Conservation (phyloP, 2,329 filamentous ascomycete species). For the Bipolaris oryzae region DNA sequence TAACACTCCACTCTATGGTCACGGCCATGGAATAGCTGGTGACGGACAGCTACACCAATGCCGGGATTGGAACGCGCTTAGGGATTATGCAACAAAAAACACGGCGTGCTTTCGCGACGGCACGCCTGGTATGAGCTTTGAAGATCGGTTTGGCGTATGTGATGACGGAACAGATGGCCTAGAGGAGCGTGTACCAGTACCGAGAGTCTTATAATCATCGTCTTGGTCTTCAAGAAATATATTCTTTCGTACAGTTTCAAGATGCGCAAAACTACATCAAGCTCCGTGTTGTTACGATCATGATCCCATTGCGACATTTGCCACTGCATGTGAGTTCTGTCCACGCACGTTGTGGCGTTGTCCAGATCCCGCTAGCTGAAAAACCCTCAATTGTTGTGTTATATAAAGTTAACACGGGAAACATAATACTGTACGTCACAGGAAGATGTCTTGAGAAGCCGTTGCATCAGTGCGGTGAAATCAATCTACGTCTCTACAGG, state of each 20-base stretch:
- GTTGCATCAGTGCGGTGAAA: background rate
- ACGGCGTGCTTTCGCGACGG: conserved; percentile 36
- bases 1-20: conserved; percentile 24
- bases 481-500: background rate
- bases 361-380: background rate
- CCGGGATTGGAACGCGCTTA: conserved; percentile 20
- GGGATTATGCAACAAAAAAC: conserved; percentile 26
- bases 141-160: conserved; percentile 10
- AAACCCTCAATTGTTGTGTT: background rate
- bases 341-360: background rate
- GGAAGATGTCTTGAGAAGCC: background rate
- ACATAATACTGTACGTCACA: background rate
- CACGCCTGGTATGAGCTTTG: conserved; percentile 9
- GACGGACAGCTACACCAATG: conserved; percentile 25
- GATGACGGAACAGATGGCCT: conserved; percentile 14
- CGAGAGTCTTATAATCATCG: background rate
- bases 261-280: background rate
- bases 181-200: background rate
- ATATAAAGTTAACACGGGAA: background rate
- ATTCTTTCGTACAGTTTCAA: background rate
- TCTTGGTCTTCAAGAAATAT: background rate
- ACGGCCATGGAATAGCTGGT: conserved; percentile 20
- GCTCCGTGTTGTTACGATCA: background rate
- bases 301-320: background rate
- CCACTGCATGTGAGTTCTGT: background rate